Conservation (phyloP, 371 early-diverging fungal genomes). For the Mucor racemosus region DNA sequence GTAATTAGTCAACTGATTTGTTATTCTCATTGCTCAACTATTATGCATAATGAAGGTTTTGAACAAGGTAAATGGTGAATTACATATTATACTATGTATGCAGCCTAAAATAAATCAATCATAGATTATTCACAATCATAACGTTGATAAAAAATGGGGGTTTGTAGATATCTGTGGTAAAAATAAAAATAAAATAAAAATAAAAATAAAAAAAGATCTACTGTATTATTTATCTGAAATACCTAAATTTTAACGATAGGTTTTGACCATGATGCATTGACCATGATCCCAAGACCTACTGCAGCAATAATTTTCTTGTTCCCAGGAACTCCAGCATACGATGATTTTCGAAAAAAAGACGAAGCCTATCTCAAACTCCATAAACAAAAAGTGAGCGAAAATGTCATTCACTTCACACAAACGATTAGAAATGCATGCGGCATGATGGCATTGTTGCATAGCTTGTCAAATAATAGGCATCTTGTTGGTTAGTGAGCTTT, state of each 20-base stretch:
- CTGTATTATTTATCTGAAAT: too few relatives aligned
- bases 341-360: slow-evolving; percentile 59
- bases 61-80: slow-evolving; percentile 55
- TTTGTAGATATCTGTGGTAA: slow-evolving; percentile 69
- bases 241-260: slow-evolving; percentile 34
- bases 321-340: slow-evolving; percentile 66
- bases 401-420: slow-evolving; percentile 80
- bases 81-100: not conserved
- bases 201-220: not conserved
- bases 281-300: slow-evolving; percentile 80
- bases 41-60: slow-evolving; percentile 51
- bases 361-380: slow-evolving; percentile 48
- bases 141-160: slow-evolving; percentile 52
- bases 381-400: slow-evolving; percentile 58
- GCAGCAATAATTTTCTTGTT: slow-evolving; percentile 83
- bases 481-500: slow-evolving; percentile 35
- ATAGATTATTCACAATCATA: slow-evolving; percentile 62
- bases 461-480: slow-evolving; percentile 68
- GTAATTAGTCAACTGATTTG: not conserved
- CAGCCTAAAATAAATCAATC: not conserved
- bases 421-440: slow-evolving; percentile 94
- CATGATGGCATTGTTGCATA: slow-evolving; percentile 81
- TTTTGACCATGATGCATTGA: slow-evolving; percentile 79
- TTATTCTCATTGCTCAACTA: not conserved
- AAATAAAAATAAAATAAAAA: not conserved